Conservation (phyloP, 73 alveolate species). For the Symbiodinium pilosum region DNA sequence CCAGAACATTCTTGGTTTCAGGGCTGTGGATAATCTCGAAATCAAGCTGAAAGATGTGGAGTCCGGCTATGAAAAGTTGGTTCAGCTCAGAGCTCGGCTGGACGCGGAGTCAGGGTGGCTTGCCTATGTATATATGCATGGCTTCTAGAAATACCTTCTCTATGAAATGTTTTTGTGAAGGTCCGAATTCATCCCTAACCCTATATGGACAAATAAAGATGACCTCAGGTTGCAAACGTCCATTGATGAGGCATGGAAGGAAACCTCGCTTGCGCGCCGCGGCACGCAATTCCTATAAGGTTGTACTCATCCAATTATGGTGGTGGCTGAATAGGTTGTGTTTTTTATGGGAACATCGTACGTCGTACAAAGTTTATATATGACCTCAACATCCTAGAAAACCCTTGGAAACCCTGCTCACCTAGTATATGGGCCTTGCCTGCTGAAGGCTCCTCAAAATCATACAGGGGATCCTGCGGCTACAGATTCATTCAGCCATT, state of each 20-base stretch:
- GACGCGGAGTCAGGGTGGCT: background rate
- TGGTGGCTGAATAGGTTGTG: background rate
- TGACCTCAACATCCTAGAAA: background rate
- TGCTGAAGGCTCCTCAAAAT: background rate
- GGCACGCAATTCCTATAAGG: too few relatives aligned
- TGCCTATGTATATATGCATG: background rate
- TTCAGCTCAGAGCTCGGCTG: background rate
- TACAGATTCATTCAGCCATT: background rate
- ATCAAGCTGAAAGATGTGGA: background rate
- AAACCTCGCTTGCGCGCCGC: background rate
- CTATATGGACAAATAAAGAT: background rate
- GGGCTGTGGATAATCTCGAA: background rate
- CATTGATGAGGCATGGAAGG: background rate
- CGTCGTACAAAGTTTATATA: background rate
- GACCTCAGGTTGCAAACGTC: background rate
- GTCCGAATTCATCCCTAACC: too few relatives aligned
- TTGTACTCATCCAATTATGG: too few relatives aligned
- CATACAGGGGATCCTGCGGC: background rate
- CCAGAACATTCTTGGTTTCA: background rate
- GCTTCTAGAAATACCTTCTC: too few relatives aligned
- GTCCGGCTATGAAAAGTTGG: background rate
- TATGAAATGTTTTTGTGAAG: background rate
- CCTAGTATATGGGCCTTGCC: background rate
- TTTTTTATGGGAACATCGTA: background rate
- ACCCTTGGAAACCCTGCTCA: background rate